Base-by-base conservation (phyloP, 495 filamentous ascomycete species). In the Baudoinia panamericana region DNA sequence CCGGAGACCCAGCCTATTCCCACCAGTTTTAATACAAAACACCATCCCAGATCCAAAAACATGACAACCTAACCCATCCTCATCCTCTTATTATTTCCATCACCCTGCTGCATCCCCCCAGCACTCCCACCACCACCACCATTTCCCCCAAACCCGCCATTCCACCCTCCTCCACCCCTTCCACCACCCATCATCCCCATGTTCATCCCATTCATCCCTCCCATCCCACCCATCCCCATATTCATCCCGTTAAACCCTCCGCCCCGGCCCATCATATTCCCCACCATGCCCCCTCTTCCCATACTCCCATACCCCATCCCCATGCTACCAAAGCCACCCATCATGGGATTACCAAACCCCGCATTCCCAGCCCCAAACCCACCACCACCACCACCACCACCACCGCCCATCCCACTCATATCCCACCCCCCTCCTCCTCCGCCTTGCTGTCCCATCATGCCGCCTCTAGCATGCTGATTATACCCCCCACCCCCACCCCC, bases 191-290 rank as follows among this genome's bases (percentile, higher is more conserved):
- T 53, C 32, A 41, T 29, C 21, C 42, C 30, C 50, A 50, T 48
- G 24, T 49, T 54, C 27, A 43, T 41, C 39, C 36, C 41, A 15
- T 29, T 38, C 25, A 37, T 39, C 7, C 20, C 28, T 17, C 48
- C 43, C 54, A 59, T 55, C 8, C 31, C 47, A 12, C 43, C 53
- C 50, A 56, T 52, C 46, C 41, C 53, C 18, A 46, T 52, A 23
- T 50, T 48, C 81, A 86, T 86, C 13, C 65, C 63, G 33, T 68
- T 70, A 32, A 68, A 63, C 11, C 73, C 74, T 30, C 82, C 82
- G 21, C 65, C 68, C 30, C 68, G 68, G 32, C 72, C 67, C 73
- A 80, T 80, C 52, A 76, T 79, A 46, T 63, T 64, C n/a, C 59
- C 31, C 40, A 84, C 82, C 19, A 28, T 28, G 5, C 35, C 35